Conservation (phyloP, 139 green algal species). For the Closterium sp. region DNA sequence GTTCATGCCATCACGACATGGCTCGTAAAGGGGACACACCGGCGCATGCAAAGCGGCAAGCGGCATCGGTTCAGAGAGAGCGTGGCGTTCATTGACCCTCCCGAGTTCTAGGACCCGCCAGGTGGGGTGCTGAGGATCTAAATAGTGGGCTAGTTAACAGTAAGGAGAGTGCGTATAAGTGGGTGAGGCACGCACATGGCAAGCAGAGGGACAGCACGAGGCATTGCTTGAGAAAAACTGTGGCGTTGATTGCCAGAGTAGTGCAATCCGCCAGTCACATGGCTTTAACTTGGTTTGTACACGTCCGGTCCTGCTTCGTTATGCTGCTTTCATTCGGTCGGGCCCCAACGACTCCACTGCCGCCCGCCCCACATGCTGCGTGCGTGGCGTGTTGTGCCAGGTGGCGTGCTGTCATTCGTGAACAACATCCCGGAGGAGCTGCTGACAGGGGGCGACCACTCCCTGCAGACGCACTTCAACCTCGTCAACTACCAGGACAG, state of each 20-base stretch:
- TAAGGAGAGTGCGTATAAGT: neutral
- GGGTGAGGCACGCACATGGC: too few relatives aligned
- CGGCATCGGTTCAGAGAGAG: neutral
- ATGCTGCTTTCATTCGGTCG: too few relatives aligned
- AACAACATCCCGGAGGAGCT: conserved; percentile 50
- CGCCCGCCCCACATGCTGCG: too few relatives aligned
- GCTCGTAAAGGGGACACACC: too few relatives aligned
- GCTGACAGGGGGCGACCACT: conserved; percentile 20
- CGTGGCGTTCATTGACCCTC: conserved; percentile 7
- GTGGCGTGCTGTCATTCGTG: conserved; percentile 18
- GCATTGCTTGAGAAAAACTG: too few relatives aligned
- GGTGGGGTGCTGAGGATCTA: neutral
- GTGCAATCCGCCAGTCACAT: too few relatives aligned
- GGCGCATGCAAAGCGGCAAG: neutral
- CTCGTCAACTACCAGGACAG: conserved; percentile 79
- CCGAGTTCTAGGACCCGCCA: conserved; percentile 70
- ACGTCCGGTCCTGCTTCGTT: too few relatives aligned
- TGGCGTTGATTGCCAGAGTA: too few relatives aligned
- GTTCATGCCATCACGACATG: neutral
- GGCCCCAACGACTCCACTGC: too few relatives aligned
- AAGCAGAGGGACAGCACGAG: too few relatives aligned
- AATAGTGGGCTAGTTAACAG: too few relatives aligned
- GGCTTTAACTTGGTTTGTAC: too few relatives aligned
- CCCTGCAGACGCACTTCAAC: conserved; percentile 66
- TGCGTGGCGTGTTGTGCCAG: neutral